Conservation (phyloP, 495 filamentous ascomycete genomes). For the Glonium stellatum region DNA sequence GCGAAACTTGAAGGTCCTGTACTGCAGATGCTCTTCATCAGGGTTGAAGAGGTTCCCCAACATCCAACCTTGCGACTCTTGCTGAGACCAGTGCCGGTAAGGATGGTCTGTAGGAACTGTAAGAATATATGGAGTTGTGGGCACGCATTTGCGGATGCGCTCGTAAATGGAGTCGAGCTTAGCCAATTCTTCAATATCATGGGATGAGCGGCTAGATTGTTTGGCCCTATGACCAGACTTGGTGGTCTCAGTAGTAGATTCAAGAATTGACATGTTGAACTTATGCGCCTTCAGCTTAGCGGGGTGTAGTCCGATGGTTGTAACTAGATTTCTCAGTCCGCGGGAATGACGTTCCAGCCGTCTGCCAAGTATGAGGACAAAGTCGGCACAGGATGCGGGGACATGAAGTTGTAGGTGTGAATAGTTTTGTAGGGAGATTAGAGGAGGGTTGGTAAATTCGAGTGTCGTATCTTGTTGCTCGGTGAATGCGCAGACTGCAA, state of each 20-base stretch:
- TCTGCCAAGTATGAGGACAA: background rate
- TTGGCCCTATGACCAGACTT: slow-evolving; percentile 5
- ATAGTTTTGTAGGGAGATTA: background rate
- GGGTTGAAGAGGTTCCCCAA: slow-evolving; percentile 22
- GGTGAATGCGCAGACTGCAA: background rate
- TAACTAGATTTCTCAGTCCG: background rate
- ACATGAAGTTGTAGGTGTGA: slow-evolving; percentile 8
- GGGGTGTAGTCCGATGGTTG: background rate
- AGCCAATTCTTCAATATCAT: slow-evolving; percentile 21
- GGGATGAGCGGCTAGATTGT: background rate
- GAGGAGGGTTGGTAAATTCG: no score
- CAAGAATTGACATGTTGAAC: slow-evolving; percentile 16
- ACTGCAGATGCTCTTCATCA: slow-evolving; percentile 28
- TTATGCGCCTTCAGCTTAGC: background rate
- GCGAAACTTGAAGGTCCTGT: slow-evolving; percentile 30
- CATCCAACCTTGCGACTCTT: slow-evolving; percentile 19
- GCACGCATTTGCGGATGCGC: slow-evolving; percentile 24
- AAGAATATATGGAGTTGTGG: slow-evolving; percentile 27
- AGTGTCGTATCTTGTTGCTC: background rate
- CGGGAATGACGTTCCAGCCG: slow-evolving; percentile 1
- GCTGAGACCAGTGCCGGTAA: slow-evolving; percentile 14
- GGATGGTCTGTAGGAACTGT: slow-evolving; percentile 21
- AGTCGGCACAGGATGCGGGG: background rate
- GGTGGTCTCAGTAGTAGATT: slow-evolving; percentile 4
- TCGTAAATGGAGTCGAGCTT: slow-evolving; percentile 22